Evolutionary conservation across 2,329 filamentous ascomycete genomes (phyloP).

Genomic region (Blastomyces gilchristii): DNA sequence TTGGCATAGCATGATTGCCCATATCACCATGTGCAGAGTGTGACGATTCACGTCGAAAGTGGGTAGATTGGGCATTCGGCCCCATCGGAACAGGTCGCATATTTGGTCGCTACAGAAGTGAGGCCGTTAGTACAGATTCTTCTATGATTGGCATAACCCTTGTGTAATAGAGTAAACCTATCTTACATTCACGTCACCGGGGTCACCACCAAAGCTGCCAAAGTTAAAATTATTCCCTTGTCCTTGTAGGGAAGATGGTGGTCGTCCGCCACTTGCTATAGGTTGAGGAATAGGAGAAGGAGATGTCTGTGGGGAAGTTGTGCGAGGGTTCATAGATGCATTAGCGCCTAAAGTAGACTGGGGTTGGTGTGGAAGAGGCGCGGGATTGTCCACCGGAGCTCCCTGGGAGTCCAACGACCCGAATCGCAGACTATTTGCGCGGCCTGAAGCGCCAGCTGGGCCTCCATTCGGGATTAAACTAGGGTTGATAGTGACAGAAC

Average conservation of each 20-base stretch:
- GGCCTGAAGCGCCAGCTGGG: constrained; percentile 42
- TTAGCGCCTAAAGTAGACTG: constrained; percentile 37
- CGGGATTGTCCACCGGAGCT: constrained; percentile 52
- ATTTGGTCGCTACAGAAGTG: constrained; percentile 16
- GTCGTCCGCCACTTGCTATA: constrained; percentile 68
- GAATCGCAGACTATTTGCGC: constrained; percentile 46
- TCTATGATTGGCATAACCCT: background rate
- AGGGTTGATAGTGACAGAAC: constrained; percentile 83
- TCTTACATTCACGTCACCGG: constrained; percentile 58
- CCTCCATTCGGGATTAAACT: constrained; percentile 67
- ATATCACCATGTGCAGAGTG: constrained; percentile 71
- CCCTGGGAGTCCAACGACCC: constrained; percentile 34
- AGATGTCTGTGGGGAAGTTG: constrained; percentile 75
- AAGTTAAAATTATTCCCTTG: constrained; percentile 65
- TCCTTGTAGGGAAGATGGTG: constrained; percentile 63
- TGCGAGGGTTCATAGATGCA: constrained; percentile 55
- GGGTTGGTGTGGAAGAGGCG: constrained; percentile 36
- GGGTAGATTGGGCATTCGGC: constrained; percentile 56
- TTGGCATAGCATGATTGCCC: constrained; percentile 47
- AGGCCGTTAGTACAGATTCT: constrained; percentile 1
- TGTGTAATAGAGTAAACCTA: constrained; percentile 11
- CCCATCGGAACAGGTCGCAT: constrained; percentile 49
- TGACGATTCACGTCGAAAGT: constrained; percentile 76
- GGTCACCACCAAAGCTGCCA: constrained; percentile 68
- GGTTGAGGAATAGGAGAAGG: constrained; percentile 90